Conservation (phyloP, 2,329 filamentous ascomycete genomes). For the Ceratocystis cubensis region DNA sequence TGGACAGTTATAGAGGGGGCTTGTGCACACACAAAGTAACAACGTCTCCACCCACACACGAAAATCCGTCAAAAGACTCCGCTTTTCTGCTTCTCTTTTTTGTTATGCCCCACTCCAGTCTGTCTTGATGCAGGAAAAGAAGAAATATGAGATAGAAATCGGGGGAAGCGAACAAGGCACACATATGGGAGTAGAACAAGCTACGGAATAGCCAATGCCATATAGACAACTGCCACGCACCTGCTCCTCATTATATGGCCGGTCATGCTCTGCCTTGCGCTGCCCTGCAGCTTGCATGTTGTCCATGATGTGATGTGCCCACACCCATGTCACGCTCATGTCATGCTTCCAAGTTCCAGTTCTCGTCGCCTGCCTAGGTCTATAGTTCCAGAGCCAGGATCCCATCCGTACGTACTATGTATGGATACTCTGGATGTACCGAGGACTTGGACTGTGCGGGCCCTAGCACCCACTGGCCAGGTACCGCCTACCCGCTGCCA, state of each 20-base stretch:
- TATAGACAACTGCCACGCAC: too few relatives aligned
- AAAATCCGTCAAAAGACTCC: background rate
- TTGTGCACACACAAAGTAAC: slow-evolving; percentile 1
- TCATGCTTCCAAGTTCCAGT: background rate
- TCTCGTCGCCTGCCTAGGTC: too few relatives aligned
- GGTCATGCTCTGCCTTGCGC: too few relatives aligned
- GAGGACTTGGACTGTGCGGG: slow-evolving; percentile 11
- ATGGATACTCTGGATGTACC: slow-evolving; percentile 9
- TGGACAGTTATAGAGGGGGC: background rate
- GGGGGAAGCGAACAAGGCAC: background rate
- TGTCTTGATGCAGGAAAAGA: background rate
- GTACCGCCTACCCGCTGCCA: background rate
- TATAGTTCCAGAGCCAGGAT: background rate
- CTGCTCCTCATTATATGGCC: too few relatives aligned
- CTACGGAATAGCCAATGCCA: background rate
- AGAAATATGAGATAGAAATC: background rate
- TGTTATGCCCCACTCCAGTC: background rate
- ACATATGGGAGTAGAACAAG: background rate
- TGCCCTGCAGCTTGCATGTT: background rate
- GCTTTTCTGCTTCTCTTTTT: background rate
- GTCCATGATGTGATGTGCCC: background rate
- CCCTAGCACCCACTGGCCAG: background rate
- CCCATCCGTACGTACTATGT: slow-evolving; percentile 2
- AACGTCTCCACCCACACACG: slow-evolving; percentile 8
- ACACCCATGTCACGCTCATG: background rate